These are phyloP conservation scores for Arctostaphylos glauca DNA, from an alignment of 148 eudicot genomes.

Conservation along the genomic window DNA sequence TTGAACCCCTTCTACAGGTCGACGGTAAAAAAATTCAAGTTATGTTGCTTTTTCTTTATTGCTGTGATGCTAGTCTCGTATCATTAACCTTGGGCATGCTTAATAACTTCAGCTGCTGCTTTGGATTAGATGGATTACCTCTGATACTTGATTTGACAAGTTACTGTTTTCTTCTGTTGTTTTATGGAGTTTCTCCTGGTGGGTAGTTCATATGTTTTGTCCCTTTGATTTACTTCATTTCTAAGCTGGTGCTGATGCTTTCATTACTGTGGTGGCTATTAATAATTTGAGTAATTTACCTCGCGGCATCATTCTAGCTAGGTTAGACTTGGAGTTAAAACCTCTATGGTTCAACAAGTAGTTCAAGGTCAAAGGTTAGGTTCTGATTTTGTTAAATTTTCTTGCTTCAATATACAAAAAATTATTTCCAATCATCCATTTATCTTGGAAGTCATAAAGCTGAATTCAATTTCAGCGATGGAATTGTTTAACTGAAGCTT, in stretches of 20 bases:
- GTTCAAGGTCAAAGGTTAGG: slow-evolving; percentile 63
- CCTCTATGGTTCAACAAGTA: slow-evolving; percentile 65
- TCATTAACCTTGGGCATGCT: not conserved
- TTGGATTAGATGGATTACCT: not conserved
- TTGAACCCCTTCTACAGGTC: slow-evolving; percentile 53
- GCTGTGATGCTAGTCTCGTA: not conserved
- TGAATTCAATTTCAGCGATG: too few relatives aligned
- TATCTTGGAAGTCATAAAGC: not conserved
- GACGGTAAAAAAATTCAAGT: slow-evolving; percentile 38
- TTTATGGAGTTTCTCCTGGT: slow-evolving; percentile 3
- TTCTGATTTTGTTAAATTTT: slow-evolving; percentile 5
- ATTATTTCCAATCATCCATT: not conserved
- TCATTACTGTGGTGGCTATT: slow-evolving; percentile 19
- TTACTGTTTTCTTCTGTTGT: slow-evolving; percentile 7
- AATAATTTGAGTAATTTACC: slow-evolving; percentile 64
- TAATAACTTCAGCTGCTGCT: not conserved
- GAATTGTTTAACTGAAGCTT: not conserved
- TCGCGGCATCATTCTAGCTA: slow-evolving; percentile 70
- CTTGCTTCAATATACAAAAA: not conserved
- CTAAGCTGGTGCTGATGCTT: slow-evolving; percentile 21
- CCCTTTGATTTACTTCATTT: not conserved
- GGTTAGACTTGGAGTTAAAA: slow-evolving; percentile 85
- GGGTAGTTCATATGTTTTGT: not conserved
- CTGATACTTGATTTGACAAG: not conserved
- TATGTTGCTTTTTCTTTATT: not conserved